Base-by-base conservation (phyloP, 78 protist species). In the Protostelium mycophagum region DNA sequence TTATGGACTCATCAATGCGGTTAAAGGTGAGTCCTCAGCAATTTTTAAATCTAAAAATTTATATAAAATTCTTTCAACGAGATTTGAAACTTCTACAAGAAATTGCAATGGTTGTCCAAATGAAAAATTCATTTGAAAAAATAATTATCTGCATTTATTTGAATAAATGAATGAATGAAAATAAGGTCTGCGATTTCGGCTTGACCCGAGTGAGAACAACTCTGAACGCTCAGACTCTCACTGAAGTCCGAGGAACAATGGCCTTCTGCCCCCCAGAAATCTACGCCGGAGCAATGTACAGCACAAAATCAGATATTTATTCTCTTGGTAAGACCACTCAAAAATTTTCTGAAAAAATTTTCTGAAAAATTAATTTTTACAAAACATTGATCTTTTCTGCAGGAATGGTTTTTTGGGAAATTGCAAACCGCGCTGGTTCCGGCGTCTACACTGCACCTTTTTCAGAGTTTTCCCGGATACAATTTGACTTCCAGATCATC, bases 111-210 rank as follows among this genome's bases (percentile, higher is more conserved):
- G n/a, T n/a, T n/a, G n/a, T n/a, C n/a, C n/a, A n/a, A n/a, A n/a
- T 83, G 29, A 83, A 29, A 83, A 83, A 83, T 83, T n/a, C n/a
- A n/a, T n/a, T n/a, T n/a, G n/a, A n/a, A n/a, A n/a, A n/a, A n/a
- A n/a, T n/a, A n/a, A n/a, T n/a, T n/a, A n/a, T n/a, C n/a, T n/a
- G n/a, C n/a, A n/a, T n/a, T n/a, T n/a, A n/a, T n/a, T n/a, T n/a
- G n/a, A n/a, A n/a, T n/a, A n/a, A n/a, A n/a, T n/a, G n/a, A n/a
- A n/a, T n/a, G n/a, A n/a, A n/a, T n/a, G n/a, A n/a, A n/a, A 16
- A 51, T 51, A 5, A 96, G 85, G 86, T 96, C 28, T 93, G 96
- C 83, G 97, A 96, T 90, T 96, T 96, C 87, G 97, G 97, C 9
- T 28, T 96, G 28, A 87, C 96, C 10, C 34, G 95, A 16, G 88